Evolutionary conservation across 768 basidiomycete genomes (phyloP).

Genomic region (Kwoniella heveanensis): DNA sequence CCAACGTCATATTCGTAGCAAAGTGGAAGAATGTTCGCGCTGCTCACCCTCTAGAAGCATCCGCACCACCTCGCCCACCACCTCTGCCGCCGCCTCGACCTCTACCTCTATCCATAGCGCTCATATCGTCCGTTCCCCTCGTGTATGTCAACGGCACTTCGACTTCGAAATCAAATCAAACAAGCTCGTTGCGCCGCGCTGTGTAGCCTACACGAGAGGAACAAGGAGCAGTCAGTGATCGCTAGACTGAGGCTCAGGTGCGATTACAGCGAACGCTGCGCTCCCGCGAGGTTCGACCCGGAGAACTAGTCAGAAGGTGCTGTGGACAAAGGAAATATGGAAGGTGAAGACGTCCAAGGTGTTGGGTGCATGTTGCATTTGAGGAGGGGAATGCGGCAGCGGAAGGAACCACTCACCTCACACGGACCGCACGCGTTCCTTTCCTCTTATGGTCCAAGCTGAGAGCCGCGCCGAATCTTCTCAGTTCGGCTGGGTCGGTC

Average conservation of each 20-base stretch:
- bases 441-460: neutral
- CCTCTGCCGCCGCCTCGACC: slow-evolving; percentile 22
- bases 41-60: slow-evolving; percentile 12
- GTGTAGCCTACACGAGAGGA: neutral
- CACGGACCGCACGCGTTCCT: neutral
- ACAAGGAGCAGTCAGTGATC: no score
- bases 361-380: no score
- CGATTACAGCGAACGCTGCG: no score
- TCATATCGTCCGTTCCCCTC: slow-evolving; percentile 6
- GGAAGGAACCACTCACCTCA: neutral
- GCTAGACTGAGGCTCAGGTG: no score
- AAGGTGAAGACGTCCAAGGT: no score
- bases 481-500: neutral
- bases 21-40: neutral
- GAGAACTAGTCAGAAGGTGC: no score
- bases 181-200: neutral
- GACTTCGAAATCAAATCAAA: neutral
- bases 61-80: slow-evolving; percentile 15
- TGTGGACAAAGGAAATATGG: no score
- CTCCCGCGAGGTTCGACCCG: no score
- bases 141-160: neutral
- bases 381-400: no score
- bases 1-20: no score
- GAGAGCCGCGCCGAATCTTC: neutral
- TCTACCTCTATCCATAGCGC: slow-evolving; percentile 17